Conservation (phyloP, 352 stramenopile genomes). For the Halophytophthora polymorphica region DNA sequence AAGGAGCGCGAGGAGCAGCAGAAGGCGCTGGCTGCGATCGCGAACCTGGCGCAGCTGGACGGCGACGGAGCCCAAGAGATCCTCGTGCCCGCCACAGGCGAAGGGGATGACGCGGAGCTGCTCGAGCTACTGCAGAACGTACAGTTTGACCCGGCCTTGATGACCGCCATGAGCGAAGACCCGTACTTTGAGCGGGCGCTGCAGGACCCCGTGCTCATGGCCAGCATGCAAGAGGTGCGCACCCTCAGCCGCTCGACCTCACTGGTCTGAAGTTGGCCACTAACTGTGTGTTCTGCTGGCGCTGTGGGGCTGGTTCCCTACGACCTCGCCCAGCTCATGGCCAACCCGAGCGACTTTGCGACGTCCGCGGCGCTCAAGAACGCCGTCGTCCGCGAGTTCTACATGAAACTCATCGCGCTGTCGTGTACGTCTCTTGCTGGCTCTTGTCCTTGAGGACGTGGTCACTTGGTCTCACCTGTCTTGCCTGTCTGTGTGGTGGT, state of each 20-base stretch:
- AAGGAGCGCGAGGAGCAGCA: slow-evolving; percentile 21
- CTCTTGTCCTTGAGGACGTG: neutral
- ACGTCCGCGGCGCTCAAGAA: slow-evolving; percentile 27
- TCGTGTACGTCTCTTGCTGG: slow-evolving; percentile 32
- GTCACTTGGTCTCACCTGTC: neutral
- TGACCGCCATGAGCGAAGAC: slow-evolving; percentile 60
- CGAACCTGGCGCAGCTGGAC: slow-evolving; percentile 21
- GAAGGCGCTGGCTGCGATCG: slow-evolving; percentile 15
- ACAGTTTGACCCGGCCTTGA: slow-evolving; percentile 42
- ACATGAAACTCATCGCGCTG: slow-evolving; percentile 60
- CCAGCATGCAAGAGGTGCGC: slow-evolving; percentile 59
- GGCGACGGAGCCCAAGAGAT: slow-evolving; percentile 13
- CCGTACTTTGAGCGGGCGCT: slow-evolving; percentile 54
- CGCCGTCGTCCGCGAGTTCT: slow-evolving; percentile 50
- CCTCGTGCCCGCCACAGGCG: neutral
- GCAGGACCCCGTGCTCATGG: slow-evolving; percentile 46
- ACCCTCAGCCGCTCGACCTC: too few species aligned
- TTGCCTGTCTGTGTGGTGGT: neutral
- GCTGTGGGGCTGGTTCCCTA: slow-evolving; percentile 2
- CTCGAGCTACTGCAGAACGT: slow-evolving; percentile 43
- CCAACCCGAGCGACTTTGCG: slow-evolving; percentile 42
- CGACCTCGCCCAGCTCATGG: slow-evolving; percentile 42
- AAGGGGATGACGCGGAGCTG: slow-evolving; percentile 27
- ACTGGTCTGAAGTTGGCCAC: too few species aligned
- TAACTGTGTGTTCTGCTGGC: neutral